phyloP scores from a whole-genome alignment of 768 basidiomycete genomes.

The Candolleomyces aberdarensis region DNA sequence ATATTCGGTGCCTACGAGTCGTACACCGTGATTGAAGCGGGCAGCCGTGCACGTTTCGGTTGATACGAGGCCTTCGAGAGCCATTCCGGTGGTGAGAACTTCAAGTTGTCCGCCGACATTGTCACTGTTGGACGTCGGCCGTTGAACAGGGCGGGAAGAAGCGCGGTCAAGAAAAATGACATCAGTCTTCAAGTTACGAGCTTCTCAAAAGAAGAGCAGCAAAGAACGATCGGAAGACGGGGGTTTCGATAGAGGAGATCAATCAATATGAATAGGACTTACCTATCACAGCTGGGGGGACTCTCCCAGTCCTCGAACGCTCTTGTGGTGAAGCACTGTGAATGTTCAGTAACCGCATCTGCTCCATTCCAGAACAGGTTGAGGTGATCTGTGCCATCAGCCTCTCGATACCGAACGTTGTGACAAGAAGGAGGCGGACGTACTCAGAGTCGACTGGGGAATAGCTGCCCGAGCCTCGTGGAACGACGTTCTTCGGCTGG shows the following conservation, averaged over 20 bases:
- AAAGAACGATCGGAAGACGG: constrained; percentile 12
- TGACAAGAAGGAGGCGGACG: not conserved
- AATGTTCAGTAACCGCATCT: constrained; percentile 49
- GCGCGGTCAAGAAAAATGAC: constrained; percentile 12
- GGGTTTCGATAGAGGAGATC: not conserved
- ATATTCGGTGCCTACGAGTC: constrained; percentile 38
- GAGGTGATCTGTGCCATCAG: constrained; percentile 45
- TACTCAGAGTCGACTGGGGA: not conserved
- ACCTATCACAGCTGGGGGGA: constrained; percentile 77
- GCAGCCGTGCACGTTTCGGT: constrained; percentile 57
- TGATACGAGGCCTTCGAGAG: constrained; percentile 42
- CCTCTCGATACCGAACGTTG: not conserved
- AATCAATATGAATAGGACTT: constrained; percentile 14
- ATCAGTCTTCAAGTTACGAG: constrained; percentile 33
- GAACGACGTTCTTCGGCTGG: not conserved
- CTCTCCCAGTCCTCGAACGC: constrained; percentile 60
- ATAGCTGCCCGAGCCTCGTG: not conserved
- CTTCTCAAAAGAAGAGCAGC: constrained; percentile 27
- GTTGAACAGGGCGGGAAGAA: not conserved
- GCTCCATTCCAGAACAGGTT: constrained; percentile 65
- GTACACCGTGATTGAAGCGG: constrained; percentile 54
- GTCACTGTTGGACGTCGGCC: constrained; percentile 27
- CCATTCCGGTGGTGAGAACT: constrained; percentile 34
- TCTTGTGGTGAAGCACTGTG: constrained; percentile 36
- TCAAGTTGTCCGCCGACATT: constrained; percentile 39